Base-by-base conservation (phyloP, 2,329 filamentous ascomycete species). In the Neopestalotiopsis clavispora region DNA sequence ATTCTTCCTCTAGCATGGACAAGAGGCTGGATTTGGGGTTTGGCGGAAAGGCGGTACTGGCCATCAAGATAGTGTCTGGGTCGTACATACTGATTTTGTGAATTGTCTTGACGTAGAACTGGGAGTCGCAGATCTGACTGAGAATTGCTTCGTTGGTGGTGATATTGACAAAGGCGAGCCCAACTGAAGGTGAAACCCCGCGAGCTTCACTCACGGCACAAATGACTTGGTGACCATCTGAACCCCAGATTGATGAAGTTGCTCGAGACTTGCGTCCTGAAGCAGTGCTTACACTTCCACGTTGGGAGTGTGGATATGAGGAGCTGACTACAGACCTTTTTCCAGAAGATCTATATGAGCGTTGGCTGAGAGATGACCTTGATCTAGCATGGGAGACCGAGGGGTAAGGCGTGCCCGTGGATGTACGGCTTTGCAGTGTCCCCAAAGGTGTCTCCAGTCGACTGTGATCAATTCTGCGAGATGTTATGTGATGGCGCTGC, bases 81-180 rank as follows among this genome's bases (percentile, higher is more conserved):
- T 92, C 89, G 74, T 94, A 92, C 30, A 97, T 90, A 66, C 89
- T 88, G 42, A 98, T 86, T 78, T 98, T 97, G 79, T 97, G 93
- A 38, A 97, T 85, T 0, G 94, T 97, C 76, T 91, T 91, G 68
- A 94, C 91, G 77, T 97, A 98, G 42, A 94, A 97, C 78, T 97
- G 94, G 68, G 91, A 97, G 79, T 98, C 95, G 76, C 92, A 94
- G 72, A 98, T 95, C 76, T 98, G 94, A 76, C 94, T 97, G 52
- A 98, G 86, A 34, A 94, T 89, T 17, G 90, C 93, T 80, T 97
- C 94, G 52, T 92, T 93, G 2, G 93, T 95, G 57, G 93, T 91
- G 3, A 97, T 85, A 75, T 98, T 97, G 76, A 98, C 85, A 76
- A 98, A 95, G 2, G 94, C 93, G 56, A 97, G 84, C 0, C 95